These are phyloP conservation scores for Salvia rosmarinus DNA, from an alignment of 257 asterid genomes.

Conservation along the genomic window DNA sequence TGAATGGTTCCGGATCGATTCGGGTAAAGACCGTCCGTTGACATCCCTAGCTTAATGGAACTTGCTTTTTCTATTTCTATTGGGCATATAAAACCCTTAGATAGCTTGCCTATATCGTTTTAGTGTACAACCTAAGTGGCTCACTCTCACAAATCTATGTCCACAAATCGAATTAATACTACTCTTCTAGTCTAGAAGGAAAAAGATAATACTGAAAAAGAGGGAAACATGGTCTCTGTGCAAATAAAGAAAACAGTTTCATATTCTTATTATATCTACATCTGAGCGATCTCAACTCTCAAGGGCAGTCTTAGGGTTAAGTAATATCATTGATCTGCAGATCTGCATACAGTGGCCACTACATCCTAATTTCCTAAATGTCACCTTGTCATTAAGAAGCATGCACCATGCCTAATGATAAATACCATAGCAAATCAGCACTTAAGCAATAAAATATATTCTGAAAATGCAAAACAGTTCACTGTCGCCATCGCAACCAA, in stretches of 20 bases:
- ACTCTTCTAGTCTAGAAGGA: not conserved
- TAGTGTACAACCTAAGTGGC: no score
- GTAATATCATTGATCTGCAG: conserved; percentile 88
- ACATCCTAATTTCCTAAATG: conserved; percentile 89
- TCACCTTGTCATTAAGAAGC: conserved; percentile 94
- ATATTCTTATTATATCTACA: conserved; percentile 19
- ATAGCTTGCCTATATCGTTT: not conserved
- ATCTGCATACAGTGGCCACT: conserved; percentile 95
- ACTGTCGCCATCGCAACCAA: conserved; percentile 41
- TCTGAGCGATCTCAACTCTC: conserved; percentile 18
- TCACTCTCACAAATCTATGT: no score
- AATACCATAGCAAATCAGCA: conserved; percentile 26
- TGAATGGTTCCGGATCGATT: no score
- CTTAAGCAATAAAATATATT: conserved; percentile 16
- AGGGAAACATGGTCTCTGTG: not conserved
- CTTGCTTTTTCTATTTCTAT: not conserved
- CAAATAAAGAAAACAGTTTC: not conserved
- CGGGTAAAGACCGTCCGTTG: no score
- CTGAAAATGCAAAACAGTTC: conserved; percentile 24
- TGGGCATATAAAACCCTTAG: not conserved
- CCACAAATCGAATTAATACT: no score
- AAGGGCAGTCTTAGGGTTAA: conserved; percentile 20
- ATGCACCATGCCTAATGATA: conserved; percentile 87
- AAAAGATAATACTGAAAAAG: not conserved
- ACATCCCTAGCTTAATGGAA: no score